Conservation (phyloP, 2,329 filamentous ascomycete species). For the Teratosphaeria gauchensis region DNA sequence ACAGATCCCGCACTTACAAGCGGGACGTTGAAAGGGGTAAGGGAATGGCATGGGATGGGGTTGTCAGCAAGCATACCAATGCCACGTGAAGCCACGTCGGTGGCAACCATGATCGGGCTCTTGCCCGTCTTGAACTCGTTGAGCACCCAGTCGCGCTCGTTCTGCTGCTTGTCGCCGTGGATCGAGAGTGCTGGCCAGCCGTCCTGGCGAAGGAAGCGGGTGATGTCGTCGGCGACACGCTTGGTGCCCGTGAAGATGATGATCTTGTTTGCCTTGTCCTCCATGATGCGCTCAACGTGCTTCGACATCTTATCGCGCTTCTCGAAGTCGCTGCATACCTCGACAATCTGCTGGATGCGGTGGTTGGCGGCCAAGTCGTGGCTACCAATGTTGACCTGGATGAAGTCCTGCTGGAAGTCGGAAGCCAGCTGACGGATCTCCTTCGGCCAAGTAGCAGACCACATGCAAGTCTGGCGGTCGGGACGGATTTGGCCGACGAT, state of each 20-base stretch:
- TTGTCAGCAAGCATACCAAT: constrained; percentile 86
- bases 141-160: constrained; percentile 98
- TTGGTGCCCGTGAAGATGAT: constrained; percentile 80
- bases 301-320: constrained; percentile 97
- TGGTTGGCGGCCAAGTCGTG: constrained; percentile 95
- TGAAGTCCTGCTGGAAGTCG: constrained; percentile 90
- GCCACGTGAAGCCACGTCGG: constrained; percentile 98
- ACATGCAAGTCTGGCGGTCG: constrained; percentile 98
- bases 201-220: constrained; percentile 91
- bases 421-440: constrained; percentile 86
- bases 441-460: constrained; percentile 99
- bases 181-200: constrained; percentile 97
- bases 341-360: constrained; percentile 94
- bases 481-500: constrained; percentile 96
- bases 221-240: constrained; percentile 97
- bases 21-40: constrained; percentile 22
- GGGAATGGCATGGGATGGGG: constrained; percentile 27
- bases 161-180: constrained; percentile 98
- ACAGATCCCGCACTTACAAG: constrained; percentile 53
- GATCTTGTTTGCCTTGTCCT: constrained; percentile 88
- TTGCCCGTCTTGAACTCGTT: constrained; percentile 99
- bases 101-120: constrained; percentile 99
- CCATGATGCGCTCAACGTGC: constrained; percentile 96
- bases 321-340: constrained; percentile 91
- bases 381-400: constrained; percentile 97